A percentile compares a stretch with the other conserved stretches of the same genome.
phyloP scores from a whole-genome alignment of 2,329 filamentous ascomycete genomes.

The Colletotrichum nymphaeae region DNA sequence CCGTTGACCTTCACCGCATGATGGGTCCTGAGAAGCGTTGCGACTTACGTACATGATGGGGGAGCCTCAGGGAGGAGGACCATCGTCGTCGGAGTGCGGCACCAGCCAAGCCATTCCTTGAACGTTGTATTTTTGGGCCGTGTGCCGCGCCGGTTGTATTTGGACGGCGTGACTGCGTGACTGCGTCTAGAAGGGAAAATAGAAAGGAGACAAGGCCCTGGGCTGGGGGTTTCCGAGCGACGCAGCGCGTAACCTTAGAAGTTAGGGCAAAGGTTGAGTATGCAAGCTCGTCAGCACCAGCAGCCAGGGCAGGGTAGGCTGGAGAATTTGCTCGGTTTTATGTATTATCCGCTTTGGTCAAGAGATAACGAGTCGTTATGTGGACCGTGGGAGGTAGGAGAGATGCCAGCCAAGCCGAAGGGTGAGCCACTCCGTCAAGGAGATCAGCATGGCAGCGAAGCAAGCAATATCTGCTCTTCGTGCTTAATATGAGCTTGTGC shows the following conservation, averaged over 20 bases:
- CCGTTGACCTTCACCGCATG: conserved; percentile 33
- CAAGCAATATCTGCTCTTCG: conserved; percentile 10
- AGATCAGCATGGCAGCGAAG: conserved; percentile 13
- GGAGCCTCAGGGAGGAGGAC: conserved; percentile 1
- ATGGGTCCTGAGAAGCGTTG: conserved; percentile 26
- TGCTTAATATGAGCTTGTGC: conserved; percentile 13
- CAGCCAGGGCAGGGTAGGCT: background rate
- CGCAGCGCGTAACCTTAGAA: background rate
- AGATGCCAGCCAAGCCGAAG: background rate
- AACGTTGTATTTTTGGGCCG: conserved; percentile 1
- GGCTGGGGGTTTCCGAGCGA: conserved; percentile 5
- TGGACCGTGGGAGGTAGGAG: background rate
- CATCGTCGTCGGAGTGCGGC: conserved; percentile 23
- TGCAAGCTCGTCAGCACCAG: background rate
- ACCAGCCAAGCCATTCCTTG: conserved; percentile 28
- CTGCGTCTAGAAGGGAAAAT: background rate
- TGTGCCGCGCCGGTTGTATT: background rate
- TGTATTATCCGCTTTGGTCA: conserved; percentile 2
- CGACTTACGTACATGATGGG: conserved; percentile 32
- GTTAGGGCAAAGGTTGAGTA: background rate
- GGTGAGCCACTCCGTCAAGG: conserved; percentile 1
- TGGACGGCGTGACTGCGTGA: background rate
- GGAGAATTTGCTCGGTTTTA: conserved; percentile 12
- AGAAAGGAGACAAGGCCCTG: background rate
- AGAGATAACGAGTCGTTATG: conserved; percentile 19